Evolutionary conservation across 352 stramenopile genomes (phyloP).

Genomic region (Phytophthora pseudosyringae): DNA sequence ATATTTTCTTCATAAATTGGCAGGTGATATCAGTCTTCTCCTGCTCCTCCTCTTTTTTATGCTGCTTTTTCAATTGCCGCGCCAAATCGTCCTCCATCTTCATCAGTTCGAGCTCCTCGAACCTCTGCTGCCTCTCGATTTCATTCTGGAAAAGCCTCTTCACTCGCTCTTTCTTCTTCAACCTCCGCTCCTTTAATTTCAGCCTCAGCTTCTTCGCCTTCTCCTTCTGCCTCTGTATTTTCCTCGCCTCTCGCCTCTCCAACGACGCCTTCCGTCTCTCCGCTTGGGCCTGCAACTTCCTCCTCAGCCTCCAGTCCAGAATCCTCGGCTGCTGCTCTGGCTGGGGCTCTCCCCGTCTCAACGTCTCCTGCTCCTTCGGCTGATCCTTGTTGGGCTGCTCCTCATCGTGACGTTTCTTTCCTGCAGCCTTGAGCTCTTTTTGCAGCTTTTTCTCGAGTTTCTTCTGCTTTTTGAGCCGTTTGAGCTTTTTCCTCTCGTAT

Average conservation of each 20-base stretch:
- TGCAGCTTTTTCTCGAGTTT: slow-evolving; percentile 11
- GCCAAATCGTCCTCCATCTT: slow-evolving; percentile 14
- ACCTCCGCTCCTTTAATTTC: not conserved
- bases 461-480: slow-evolving; percentile 8
- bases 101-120: slow-evolving; percentile 24
- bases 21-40: not conserved
- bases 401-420: not conserved
- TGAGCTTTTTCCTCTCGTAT: slow-evolving; percentile 11
- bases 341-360: not conserved
- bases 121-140: slow-evolving; percentile 17
- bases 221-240: slow-evolving; percentile 8
- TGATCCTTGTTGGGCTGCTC: not conserved
- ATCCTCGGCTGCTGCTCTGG: slow-evolving; percentile 3
- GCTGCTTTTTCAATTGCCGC: slow-evolving; percentile 2
- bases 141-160: slow-evolving; percentile 1
- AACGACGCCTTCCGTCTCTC: slow-evolving; percentile 4
- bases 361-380: not conserved
- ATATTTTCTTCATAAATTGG: not conserved
- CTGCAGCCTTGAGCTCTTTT: not conserved
- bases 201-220: slow-evolving; percentile 4
- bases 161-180: slow-evolving; percentile 7
- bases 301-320: slow-evolving; percentile 29
- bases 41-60: slow-evolving; percentile 4
- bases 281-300: slow-evolving; percentile 15
- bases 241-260: slow-evolving; percentile 22